phyloP scores from a whole-genome alignment of 495 filamentous ascomycete genomes.

The Chaetomidium leptoderma region DNA sequence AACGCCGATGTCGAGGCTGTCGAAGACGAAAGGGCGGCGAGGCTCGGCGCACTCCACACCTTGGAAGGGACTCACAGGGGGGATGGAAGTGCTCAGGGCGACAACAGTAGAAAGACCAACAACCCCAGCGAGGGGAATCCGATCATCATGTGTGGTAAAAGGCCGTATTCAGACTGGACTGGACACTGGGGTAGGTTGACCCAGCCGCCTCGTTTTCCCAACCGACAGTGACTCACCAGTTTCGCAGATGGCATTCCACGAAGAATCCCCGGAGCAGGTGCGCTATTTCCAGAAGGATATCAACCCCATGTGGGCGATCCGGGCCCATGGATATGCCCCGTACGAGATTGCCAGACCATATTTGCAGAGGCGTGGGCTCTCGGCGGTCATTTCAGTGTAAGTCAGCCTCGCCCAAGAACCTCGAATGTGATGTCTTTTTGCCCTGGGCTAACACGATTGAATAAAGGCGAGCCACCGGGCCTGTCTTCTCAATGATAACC shows the following conservation, averaged over 20 bases:
- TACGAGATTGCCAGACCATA: conserved; percentile 15
- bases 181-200: conserved; percentile 12
- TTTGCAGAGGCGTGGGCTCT: conserved; percentile 17
- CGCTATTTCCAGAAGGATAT: conserved; percentile 25
- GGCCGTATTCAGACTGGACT: conserved; percentile 20
- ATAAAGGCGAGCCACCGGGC: conserved; percentile 18
- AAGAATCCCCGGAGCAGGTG: conserved; percentile 12
- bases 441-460: background rate
- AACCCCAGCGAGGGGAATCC: background rate
- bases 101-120: background rate
- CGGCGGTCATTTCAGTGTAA: conserved; percentile 25
- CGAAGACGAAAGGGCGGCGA: background rate
- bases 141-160: conserved; percentile 4
- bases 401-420: background rate
- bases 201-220: background rate
- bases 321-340: conserved; percentile 25
- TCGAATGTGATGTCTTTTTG: background rate
- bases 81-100: too few relatives aligned
- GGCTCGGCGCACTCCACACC: background rate
- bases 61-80: background rate
- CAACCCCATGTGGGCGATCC: background rate
- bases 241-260: conserved; percentile 1
- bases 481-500: conserved; percentile 23
- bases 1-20: background rate
- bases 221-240: background rate